Conservation (phyloP, 2,329 filamentous ascomycete species). For the Xylariaceae sp. region DNA sequence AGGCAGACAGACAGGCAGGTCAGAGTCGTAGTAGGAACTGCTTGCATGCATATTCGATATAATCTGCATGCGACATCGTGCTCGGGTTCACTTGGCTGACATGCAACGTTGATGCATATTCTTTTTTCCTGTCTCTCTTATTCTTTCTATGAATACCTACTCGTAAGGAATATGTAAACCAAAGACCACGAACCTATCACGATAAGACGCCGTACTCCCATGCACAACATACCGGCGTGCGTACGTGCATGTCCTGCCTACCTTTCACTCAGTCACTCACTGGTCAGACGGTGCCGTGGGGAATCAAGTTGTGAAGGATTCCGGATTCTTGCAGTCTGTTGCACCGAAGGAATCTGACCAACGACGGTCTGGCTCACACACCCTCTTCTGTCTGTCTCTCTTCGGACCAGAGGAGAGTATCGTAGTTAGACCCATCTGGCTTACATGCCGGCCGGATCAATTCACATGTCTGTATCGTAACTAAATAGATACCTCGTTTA, state of each 20-base stretch:
- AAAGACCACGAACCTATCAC: constrained; percentile 11
- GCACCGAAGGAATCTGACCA: constrained; percentile 18
- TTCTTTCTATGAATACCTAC: constrained; percentile 14
- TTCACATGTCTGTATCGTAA: constrained; percentile 4
- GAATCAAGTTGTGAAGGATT: constrained; percentile 11
- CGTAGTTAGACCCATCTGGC: background rate
- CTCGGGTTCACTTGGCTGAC: constrained; percentile 21
- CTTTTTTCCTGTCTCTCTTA: background rate
- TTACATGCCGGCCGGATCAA: background rate
- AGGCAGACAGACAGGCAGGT: constrained; percentile 12
- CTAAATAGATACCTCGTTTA: too few relatives aligned
- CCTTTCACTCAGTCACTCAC: too few relatives aligned
- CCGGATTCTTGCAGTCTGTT: constrained; percentile 1
- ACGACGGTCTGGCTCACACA: background rate
- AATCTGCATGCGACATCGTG: constrained; percentile 21
- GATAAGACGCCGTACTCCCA: constrained; percentile 12
- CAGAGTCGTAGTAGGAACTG: constrained; percentile 19
- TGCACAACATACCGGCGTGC: constrained; percentile 10
- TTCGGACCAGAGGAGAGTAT: background rate
- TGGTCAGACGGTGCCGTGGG: constrained; percentile 17
- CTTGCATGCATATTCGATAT: constrained; percentile 15
- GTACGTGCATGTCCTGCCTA: constrained; percentile 8
- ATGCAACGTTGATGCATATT: constrained; percentile 20
- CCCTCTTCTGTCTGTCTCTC: too few relatives aligned
- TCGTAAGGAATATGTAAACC: constrained; percentile 2